Evolutionary conservation across 1,284 basidiomycete genomes (phyloP), one percentile per base, ranked within the genome.

Genomic region (Fereydounia khargensis): DNA sequence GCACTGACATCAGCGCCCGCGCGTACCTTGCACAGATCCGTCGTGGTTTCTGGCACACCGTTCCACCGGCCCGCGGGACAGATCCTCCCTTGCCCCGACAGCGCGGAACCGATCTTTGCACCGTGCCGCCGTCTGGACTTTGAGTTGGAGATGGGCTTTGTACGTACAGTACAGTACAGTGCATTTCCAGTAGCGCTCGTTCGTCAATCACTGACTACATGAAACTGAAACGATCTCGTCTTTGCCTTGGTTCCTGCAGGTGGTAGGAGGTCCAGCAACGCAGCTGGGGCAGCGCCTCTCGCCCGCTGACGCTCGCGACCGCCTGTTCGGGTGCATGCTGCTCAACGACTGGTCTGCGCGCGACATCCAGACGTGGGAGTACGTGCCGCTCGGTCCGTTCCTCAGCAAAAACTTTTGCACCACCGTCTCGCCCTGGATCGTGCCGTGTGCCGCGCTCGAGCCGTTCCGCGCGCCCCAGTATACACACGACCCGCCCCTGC

Each of bases 341-440:
- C 54, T 68, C 16, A 68, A 68, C 43, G 66, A 68, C 31, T 68
- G 66, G 65, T 55, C 50, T 3, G 65, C 66, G 1, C 42, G 66
- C 27, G 59, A 62, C 34, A 46, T 62, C 11, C 59, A 62, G 38
- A 45, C 54, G 3, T 62, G 59, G 59, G 54, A 62, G 27, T 62
- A 62, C 27, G 49, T 58, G 5, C 58, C 58, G 14, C 46, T 62
- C 13, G 58, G 57, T 33, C 46, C 51, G 3, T 55, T 49, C 21
- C 23, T 50, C 8, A 48, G 47, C 45, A 57, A 61, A 48, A 62
- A 62, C 58, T 62, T 62, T 20, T 50, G 54, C 11, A 42, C 58
- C 8, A 58, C 54, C 28, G 56, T 62, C 42, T 58, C 58, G 20
- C 42, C 58, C 13, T 62, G 58, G 58, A 48, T 62, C 39, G 39